Evolutionary conservation across 2,329 filamentous ascomycete genomes (phyloP).

Genomic region (Tolypocladium guangdongense): DNA sequence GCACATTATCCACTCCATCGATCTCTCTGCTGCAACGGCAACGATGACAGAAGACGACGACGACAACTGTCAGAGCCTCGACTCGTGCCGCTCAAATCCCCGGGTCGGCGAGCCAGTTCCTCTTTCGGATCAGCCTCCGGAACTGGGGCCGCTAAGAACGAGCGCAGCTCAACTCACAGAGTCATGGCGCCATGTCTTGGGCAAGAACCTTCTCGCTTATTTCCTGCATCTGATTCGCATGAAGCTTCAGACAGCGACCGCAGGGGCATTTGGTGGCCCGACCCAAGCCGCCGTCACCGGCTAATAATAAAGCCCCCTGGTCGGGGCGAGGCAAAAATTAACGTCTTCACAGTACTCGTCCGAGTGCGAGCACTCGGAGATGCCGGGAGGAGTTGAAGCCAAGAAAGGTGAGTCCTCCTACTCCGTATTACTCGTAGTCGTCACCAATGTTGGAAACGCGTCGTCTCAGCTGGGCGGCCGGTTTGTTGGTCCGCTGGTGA

Average conservation of each 20-base stretch:
- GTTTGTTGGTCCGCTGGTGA: too few species aligned
- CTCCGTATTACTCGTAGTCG: too few species aligned
- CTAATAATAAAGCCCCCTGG: not conserved
- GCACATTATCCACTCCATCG: not conserved
- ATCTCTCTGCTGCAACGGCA: not conserved
- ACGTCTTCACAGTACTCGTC: too few species aligned
- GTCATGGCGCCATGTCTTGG: slow-evolving; percentile 1
- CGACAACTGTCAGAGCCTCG: not conserved
- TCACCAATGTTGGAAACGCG: not conserved
- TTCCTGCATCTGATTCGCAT: slow-evolving; percentile 4
- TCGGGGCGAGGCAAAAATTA: not conserved
- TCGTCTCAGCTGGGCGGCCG: not conserved
- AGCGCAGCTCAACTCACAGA: not conserved
- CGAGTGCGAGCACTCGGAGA: too few species aligned
- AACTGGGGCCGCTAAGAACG: not conserved
- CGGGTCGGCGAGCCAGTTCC: slow-evolving; percentile 1
- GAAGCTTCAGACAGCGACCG: not conserved
- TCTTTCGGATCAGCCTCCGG: slow-evolving; percentile 4
- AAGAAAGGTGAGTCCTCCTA: not conserved
- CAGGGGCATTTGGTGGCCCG: not conserved
- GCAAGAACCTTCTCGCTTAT: slow-evolving; percentile 4
- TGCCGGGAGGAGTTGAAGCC: not conserved
- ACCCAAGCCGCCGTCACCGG: not conserved
- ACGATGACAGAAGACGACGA: not conserved
- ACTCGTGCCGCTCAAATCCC: not conserved